phyloP scores from a whole-genome alignment of 371 early-diverging fungal genomes.

The Synchytrium microbalum region DNA sequence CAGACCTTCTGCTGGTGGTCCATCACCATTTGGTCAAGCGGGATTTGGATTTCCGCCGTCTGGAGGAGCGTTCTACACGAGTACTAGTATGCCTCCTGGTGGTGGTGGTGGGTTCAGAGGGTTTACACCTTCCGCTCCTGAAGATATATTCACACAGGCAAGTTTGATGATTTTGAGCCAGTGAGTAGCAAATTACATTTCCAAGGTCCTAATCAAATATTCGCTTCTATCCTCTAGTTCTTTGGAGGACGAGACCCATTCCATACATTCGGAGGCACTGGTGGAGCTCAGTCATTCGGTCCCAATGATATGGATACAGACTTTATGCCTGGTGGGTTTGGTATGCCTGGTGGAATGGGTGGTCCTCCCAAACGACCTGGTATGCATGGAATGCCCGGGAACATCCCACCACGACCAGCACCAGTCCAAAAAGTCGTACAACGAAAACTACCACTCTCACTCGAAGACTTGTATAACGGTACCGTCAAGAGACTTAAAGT shows the following conservation, averaged over 20 bases:
- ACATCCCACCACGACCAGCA: not conserved
- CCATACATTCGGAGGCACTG: slow-evolving; percentile 27
- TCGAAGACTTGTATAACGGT: slow-evolving; percentile 93
- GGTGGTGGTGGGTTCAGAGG: slow-evolving; percentile 11
- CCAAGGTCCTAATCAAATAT: too few species aligned
- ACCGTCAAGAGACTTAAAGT: slow-evolving; percentile 88
- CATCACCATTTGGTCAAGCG: slow-evolving; percentile 12
- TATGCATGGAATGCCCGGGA: slow-evolving; percentile 35
- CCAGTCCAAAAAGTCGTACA: slow-evolving; percentile 47
- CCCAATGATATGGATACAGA: slow-evolving; percentile 34
- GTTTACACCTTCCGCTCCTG: slow-evolving; percentile 75
- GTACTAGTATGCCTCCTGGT: slow-evolving; percentile 21
- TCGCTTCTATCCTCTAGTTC: too few species aligned
- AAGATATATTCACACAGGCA: slow-evolving; percentile 71
- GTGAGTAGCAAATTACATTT: too few species aligned
- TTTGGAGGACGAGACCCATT: slow-evolving; percentile 55
- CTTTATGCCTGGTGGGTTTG: slow-evolving; percentile 19
- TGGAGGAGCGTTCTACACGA: too few species aligned
- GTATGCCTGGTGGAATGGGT: slow-evolving; percentile 36
- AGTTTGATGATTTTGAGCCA: too few species aligned
- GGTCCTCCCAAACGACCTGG: too few species aligned
- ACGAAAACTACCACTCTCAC: slow-evolving; percentile 62
- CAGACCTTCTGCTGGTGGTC: too few species aligned
- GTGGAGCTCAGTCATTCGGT: slow-evolving; percentile 17
- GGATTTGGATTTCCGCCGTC: slow-evolving; percentile 7